These are phyloP conservation scores for Trapa incisa DNA, from an alignment of 345 rosid genomes.

Conservation along the genomic window DNA sequence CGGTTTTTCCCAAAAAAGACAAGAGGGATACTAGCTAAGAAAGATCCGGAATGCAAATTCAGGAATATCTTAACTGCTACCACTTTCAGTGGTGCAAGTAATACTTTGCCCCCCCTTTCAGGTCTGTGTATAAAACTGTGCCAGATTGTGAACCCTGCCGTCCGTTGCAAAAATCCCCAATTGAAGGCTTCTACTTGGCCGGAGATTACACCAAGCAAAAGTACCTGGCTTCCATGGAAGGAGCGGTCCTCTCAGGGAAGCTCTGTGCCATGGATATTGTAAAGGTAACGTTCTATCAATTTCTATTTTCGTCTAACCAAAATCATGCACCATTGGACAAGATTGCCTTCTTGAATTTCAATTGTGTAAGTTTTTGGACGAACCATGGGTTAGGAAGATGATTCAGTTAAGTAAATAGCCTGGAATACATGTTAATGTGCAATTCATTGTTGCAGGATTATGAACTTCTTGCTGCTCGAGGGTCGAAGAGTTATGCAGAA, in stretches of 20 bases:
- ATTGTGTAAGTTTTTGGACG: no score
- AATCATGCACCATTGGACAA: background rate
- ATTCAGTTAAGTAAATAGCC: background rate
- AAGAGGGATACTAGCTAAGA: no score
- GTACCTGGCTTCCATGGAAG: conserved; percentile 98
- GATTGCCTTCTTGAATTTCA: background rate
- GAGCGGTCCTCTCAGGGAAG: conserved; percentile 92
- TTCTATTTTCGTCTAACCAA: background rate
- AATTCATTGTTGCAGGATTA: background rate
- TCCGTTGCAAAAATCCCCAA: conserved; percentile 80
- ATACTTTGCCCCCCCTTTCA: conserved; percentile 17
- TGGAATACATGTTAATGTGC: conserved; percentile 1
- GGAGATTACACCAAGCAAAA: conserved; percentile 96
- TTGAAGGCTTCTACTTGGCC: conserved; percentile 77
- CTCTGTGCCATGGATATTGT: conserved; percentile 71
- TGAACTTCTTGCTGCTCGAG: background rate
- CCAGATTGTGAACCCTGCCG: conserved; percentile 90
- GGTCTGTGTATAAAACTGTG: conserved; percentile 86
- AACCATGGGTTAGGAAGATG: background rate
- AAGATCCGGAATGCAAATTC: no score
- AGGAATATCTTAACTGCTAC: no score
- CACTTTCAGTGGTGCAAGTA: background rate
- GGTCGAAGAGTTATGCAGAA: conserved; percentile 4
- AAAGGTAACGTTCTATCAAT: conserved; percentile 34
- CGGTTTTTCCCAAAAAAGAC: background rate